Evolutionary conservation across 345 rosid genomes (phyloP), one percentile per base, ranked within the genome.

Genomic region (Citrus medica): DNA sequence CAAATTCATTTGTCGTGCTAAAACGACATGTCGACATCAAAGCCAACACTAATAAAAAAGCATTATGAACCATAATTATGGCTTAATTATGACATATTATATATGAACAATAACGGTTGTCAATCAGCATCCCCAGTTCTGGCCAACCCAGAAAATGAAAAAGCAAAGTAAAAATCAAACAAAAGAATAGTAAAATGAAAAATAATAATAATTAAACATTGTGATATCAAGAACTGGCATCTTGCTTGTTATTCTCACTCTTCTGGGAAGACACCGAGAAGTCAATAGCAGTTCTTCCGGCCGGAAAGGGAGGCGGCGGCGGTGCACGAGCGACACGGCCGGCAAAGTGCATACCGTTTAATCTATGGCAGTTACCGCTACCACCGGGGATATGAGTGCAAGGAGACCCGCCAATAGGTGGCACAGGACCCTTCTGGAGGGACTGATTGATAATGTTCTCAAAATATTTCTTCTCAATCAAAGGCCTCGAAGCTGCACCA

Each of bases 381-480:
- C 77, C 76, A 24, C 75, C 83, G 0, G 82, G 79, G 58, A 76
- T 78, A 67, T 84, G 3, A 7, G 79, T 30, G 85, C 87, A 79
- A 9, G 83, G 74, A 25, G 82, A 73, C 30, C 76, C 70, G 4
- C 19, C 22, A 6, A 78, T 42, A 1, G 89, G 84, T 0, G 86
- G 59, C 42, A 78, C 83, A 0, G 85, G 80, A 12, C 81, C 90
- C 64, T 22, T 76, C 3, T 38, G 67, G 6, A 83, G 82, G 5
- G 84, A 82, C 82, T 75, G 77, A 33, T 3, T 32, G 9, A 35
- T 66, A 32, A 70, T 56, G 32, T 38, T 5, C 0, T 71, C 79
- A 13, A 76, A 51, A 22, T 71, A 27, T 56, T 82, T 64, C 79
- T 53, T 68, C 32, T 61, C 74, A 35, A 33, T 74, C 65, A 74